Percentiles rank a stretch among this genome's conserved stretches.
Evolutionary conservation across 2,329 filamentous ascomycete species (phyloP).

Genomic region (Cladosporium sp.): DNA sequence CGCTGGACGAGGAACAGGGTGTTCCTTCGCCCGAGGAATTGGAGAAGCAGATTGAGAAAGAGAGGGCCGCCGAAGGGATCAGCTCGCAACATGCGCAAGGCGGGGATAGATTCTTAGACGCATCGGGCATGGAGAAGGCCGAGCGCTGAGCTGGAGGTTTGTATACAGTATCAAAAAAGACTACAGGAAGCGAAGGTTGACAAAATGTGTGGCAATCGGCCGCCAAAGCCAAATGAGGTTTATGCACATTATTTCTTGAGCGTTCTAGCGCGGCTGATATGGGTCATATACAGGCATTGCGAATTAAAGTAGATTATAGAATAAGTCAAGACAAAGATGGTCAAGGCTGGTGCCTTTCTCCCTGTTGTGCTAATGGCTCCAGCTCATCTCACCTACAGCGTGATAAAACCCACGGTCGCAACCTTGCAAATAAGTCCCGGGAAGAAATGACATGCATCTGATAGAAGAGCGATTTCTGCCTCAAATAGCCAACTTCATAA

Average conservation of each 20-base stretch:
- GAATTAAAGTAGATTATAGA: neutral
- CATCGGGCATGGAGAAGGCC: slow-evolving; percentile 28
- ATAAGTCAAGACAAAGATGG: too few relatives aligned
- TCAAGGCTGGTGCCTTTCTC: too few relatives aligned
- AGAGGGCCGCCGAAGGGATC: slow-evolving; percentile 1
- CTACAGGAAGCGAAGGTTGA: neutral
- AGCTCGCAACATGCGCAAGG: neutral
- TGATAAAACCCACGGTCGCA: too few relatives aligned
- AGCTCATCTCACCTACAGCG: neutral
- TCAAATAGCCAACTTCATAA: neutral
- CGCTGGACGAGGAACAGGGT: slow-evolving; percentile 26
- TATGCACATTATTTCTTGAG: neutral
- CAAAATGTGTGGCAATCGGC: neutral
- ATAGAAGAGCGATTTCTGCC: neutral
- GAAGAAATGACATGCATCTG: too few relatives aligned
- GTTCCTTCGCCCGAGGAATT: slow-evolving; percentile 22
- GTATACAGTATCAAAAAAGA: neutral
- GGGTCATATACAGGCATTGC: neutral
- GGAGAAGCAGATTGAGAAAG: slow-evolving; percentile 22
- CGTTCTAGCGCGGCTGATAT: slow-evolving; percentile 7
- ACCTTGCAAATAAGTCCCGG: too few relatives aligned
- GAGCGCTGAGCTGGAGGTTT: slow-evolving; percentile 17
- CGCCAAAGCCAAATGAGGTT: neutral
- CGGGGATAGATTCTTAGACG: slow-evolving; percentile 27
- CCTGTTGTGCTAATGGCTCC: too few relatives aligned